Percentiles rank a stretch among this genome's conserved stretches.
Evolutionary conservation across 495 filamentous ascomycete species (phyloP).

Genomic region (Lasiosphaeriaceae sp.): DNA sequence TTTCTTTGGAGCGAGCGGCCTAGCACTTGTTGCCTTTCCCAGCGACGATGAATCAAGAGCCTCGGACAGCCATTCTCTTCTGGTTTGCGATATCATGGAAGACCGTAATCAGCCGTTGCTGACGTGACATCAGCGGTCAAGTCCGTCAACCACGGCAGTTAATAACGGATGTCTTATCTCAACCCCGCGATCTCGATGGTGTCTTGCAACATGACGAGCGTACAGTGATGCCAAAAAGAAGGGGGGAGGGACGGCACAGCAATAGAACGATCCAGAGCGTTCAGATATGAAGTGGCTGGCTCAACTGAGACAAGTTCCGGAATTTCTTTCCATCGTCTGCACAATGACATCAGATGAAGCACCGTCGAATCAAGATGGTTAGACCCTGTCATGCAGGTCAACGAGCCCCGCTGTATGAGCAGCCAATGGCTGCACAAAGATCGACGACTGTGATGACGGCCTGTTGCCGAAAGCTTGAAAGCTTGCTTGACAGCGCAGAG

Average conservation of each 20-base stretch:
- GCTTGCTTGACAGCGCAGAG: slow-evolving; percentile 1
- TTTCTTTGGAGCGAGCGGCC: too few relatives aligned
- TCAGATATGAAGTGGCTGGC: neutral
- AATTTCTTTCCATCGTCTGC: neutral
- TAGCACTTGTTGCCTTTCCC: too few relatives aligned
- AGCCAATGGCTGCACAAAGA: slow-evolving; percentile 1
- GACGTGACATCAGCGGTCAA: too few relatives aligned
- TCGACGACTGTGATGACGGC: slow-evolving; percentile 11
- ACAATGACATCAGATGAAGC: slow-evolving; percentile 10
- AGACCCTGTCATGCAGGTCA: slow-evolving; percentile 5
- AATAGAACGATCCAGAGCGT: slow-evolving; percentile 3
- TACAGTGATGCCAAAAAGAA: neutral
- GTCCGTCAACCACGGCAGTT: too few relatives aligned
- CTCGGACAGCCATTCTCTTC: too few relatives aligned
- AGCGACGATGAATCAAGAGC: too few relatives aligned
- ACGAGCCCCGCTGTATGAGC: neutral
- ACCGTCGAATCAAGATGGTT: neutral
- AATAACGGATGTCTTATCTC: neutral
- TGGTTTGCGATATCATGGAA: too few relatives aligned
- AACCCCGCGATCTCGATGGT: neutral
- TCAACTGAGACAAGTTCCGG: neutral
- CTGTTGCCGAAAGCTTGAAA: slow-evolving; percentile 1
- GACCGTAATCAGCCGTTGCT: too few relatives aligned
- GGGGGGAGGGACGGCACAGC: neutral
- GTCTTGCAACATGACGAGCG: neutral